Evolutionary conservation across 2,329 filamentous ascomycete genomes (phyloP), one percentile per base, ranked within the genome.

Genomic region (Graphilbum fragrans): DNA sequence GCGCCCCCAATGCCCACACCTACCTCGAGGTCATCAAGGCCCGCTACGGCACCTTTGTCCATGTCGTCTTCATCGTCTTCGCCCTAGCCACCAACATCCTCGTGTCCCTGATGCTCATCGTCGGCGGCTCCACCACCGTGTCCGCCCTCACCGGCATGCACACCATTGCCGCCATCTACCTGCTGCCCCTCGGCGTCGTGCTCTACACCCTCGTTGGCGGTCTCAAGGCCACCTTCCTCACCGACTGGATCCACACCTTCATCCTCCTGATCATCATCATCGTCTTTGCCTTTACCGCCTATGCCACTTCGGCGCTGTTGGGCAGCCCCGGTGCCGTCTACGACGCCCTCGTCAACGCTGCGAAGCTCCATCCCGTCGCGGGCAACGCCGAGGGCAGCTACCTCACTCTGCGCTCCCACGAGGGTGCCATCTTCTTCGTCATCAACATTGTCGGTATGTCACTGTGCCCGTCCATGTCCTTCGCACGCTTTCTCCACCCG

Each of bases 401-500:
- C 51, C 64, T 94, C 16, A 94, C 87, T 0, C 93, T 94, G 86
- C 69, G 73, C 43, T 86, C 81, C 2, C 74, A 73, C 44, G 80
- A 90, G 52, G 87, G 87, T 5, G 84, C 76, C 33, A 84, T 92
- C 45, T 94, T 94, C 67, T 94, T 94, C 59, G 78, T 93, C 32
- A 93, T 93, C 62, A 93, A 93, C 60, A 80, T 60, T 37, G 81
- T 42, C 16, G 48, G 48, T n/a, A n/a, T n/a, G n/a, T n/a, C n/a
- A n/a, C n/a, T n/a, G n/a, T n/a, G n/a, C n/a, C n/a, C n/a, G n/a
- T n/a, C n/a, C n/a, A n/a, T n/a, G n/a, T n/a, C n/a, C n/a, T n/a
- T n/a, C n/a, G n/a, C n/a, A n/a, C 22, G 35, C 25, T 19, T 10
- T 27, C 37, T 41, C 10, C 21, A 17, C 37, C 19, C 14, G n/a